Base-by-base conservation (phyloP, 2,329 filamentous ascomycete genomes). In the Arthroderma sp. region DNA sequence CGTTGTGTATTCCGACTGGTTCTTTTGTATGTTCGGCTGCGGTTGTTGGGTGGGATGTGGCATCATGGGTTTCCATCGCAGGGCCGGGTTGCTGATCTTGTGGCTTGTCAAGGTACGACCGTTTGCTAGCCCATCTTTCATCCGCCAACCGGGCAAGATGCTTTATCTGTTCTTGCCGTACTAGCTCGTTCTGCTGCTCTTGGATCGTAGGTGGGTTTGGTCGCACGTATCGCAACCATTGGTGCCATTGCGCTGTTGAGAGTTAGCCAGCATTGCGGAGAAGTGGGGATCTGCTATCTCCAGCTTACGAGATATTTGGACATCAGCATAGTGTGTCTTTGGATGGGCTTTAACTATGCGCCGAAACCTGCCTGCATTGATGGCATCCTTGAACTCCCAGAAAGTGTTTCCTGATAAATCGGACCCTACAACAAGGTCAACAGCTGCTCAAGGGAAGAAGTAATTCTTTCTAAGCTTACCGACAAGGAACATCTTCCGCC, bases 151-250 rank as follows among this genome's bases (percentile, higher is more conserved):
- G 69, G 2, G 77, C 78, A 22, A 80, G 69, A 42, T 73, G 56
- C 56, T 78, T 79, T 54, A 81, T 72, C 47, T 69, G 69, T n/a
- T 65, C 61, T 56, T 77, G 76, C 29, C 78, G 68, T 31, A 69
- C 52, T 38, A 78, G 50, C 47, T 82, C 77, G 39, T 69, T 63
- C 49, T 70, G 68, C 54, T 80, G 78, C 59, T 82, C 78, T 52
- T 70, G 56, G 41, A 81, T 57, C 1, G 69, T 68, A 0, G 78
- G 78, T 2, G 78, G 65, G 10, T 73, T 64, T 42, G 63, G 54
- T 38, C 78, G 74, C 6, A 77, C 75, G 52, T 80, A 70, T 54
- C 78, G 75, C 28, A 82, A 72, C 78, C 78, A 82, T 64, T 81
- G 78, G 55, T 78, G 75, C 78, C 78, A 82, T 70, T 77, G 74